A percentile compares a stretch with the other conserved stretches of the same genome.
phyloP scores from a whole-genome alignment of 345 rosid genomes.

The Citrus reticulata region DNA sequence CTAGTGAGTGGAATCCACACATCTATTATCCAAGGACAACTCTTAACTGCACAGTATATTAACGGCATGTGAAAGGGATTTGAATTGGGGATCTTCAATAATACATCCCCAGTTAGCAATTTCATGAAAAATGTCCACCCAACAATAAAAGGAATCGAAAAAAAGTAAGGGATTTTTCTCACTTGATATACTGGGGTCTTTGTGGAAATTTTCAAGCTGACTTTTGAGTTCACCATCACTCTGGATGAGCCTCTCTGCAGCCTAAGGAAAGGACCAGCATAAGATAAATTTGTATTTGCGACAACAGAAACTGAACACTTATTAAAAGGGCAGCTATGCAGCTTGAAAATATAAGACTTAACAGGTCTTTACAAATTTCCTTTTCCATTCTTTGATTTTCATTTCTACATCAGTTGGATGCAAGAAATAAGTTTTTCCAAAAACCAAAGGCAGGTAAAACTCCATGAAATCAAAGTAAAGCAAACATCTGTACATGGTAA shows the following conservation, averaged over 20 bases:
- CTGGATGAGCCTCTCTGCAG: constrained; percentile 77
- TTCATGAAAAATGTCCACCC: background rate
- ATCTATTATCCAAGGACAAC: background rate
- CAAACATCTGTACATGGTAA: background rate
- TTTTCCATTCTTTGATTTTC: background rate
- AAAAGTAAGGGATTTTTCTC: constrained; percentile 22
- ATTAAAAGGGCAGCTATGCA: background rate
- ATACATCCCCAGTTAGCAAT: background rate
- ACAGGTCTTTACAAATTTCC: background rate
- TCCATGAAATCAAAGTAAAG: background rate
- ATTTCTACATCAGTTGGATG: background rate
- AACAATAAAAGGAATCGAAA: background rate
- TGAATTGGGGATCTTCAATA: background rate
- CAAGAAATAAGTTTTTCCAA: background rate
- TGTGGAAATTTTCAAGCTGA: constrained; percentile 56
- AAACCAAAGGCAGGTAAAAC: background rate
- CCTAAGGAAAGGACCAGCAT: constrained; percentile 40
- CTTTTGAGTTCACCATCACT: constrained; percentile 56
- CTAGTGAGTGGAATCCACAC: background rate
- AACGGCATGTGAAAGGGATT: background rate
- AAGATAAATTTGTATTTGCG: background rate
- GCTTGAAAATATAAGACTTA: background rate
- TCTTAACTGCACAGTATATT: background rate
- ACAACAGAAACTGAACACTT: background rate
- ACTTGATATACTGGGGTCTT: constrained; percentile 61